Evolutionary conservation across 768 basidiomycete genomes (phyloP).

Genomic region (Amanita pallidorosea): DNA sequence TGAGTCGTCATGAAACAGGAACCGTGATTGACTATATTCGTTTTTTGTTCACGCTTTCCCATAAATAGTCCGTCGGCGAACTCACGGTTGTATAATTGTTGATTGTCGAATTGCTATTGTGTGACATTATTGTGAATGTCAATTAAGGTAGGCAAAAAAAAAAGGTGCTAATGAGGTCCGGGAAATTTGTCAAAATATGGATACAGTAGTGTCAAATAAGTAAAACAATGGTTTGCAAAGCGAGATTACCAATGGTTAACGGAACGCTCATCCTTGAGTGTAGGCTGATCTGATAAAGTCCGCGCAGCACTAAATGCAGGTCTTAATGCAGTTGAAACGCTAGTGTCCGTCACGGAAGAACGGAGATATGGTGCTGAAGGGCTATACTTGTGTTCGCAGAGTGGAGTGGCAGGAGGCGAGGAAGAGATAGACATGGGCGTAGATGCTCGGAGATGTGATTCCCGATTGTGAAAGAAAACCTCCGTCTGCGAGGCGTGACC

Average conservation of each 20-base stretch:
- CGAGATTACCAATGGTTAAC: background rate
- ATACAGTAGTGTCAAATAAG: background rate
- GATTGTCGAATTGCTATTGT: background rate
- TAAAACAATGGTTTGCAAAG: background rate
- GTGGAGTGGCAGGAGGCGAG: conserved; percentile 6
- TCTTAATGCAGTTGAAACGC: conserved; percentile 24
- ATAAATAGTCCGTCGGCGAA: background rate
- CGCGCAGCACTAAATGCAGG: conserved; percentile 17
- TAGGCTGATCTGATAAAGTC: background rate
- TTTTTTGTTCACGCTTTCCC: background rate
- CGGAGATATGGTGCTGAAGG: conserved; percentile 21
- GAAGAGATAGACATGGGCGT: conserved; percentile 3
- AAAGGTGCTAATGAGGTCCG: background rate
- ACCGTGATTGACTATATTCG: background rate
- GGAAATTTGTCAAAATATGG: background rate
- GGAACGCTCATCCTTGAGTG: background rate
- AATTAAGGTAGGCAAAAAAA: background rate
- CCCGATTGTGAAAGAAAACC: background rate
- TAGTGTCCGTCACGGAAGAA: conserved; percentile 16
- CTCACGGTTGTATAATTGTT: background rate
- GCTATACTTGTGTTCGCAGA: conserved; percentile 14
- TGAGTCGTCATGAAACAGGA: background rate
- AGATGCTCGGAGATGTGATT: conserved; percentile 7
- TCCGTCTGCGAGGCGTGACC: background rate
- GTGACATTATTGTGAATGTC: background rate